Conservation (phyloP, 495 filamentous ascomycete species). For the Trichoderma reesei region DNA sequence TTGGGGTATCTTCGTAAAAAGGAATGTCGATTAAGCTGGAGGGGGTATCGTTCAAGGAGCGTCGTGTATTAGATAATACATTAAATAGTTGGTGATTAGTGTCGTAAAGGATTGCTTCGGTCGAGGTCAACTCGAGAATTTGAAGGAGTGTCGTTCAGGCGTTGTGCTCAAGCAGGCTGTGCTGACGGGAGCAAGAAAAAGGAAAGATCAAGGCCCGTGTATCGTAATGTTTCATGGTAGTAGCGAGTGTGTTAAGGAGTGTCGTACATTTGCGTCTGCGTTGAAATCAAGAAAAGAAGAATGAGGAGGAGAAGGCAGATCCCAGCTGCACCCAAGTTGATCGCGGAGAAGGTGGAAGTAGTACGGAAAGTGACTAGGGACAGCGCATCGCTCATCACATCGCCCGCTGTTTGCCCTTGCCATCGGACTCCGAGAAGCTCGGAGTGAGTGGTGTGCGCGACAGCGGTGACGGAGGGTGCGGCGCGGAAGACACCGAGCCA, state of each 20-base stretch:
- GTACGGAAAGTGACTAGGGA: conserved; percentile 7
- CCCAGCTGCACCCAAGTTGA: conserved; percentile 14
- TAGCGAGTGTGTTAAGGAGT: conserved; percentile 14
- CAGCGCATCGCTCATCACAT: not conserved
- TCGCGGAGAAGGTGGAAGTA: conserved; percentile 13
- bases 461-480: conserved; percentile 7
- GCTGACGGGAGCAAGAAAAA: conserved; percentile 1
- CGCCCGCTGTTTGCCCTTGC: conserved; percentile 20
- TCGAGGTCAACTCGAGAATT: conserved; percentile 16
- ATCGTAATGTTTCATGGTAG: conserved; percentile 2
- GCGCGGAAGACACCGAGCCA: conserved; percentile 21
- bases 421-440: conserved; percentile 14
- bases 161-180: conserved; percentile 8
- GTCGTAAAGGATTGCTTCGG: conserved; percentile 26
- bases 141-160: conserved; percentile 13
- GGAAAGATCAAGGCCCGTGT: conserved; percentile 1
- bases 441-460: not conserved
- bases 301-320: conserved; percentile 17
- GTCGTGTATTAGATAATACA: conserved; percentile 11
- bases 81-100: conserved; percentile 13
- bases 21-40: conserved; percentile 10
- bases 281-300: conserved; percentile 20
- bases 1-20: conserved; percentile 2
- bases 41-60: conserved; percentile 11
- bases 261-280: conserved; percentile 41